A percentile compares a stretch with the other conserved stretches of the same genome.
phyloP scores from a whole-genome alignment of 306 rosid genomes.

The Hippophae tibetana region DNA sequence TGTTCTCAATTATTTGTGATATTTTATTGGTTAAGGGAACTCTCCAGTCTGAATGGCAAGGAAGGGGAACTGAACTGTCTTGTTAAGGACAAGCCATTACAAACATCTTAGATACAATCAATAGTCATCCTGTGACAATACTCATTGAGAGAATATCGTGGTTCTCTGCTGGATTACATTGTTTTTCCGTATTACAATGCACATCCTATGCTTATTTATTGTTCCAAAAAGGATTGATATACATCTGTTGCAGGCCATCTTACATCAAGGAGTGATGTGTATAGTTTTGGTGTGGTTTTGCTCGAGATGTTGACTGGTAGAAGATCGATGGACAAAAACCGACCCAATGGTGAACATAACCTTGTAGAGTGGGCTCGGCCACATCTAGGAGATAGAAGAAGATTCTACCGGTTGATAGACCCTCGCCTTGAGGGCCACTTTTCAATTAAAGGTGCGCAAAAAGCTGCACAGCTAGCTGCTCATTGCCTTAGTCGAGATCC shows the following conservation, averaged over 20 bases:
- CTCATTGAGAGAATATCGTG: no score
- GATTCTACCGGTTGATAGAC: slow-evolving; percentile 79
- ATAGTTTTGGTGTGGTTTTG: slow-evolving; percentile 90
- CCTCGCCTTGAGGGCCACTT: slow-evolving; percentile 96
- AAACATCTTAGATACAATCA: no score
- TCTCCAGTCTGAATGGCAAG: no score
- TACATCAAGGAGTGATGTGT: slow-evolving; percentile 89
- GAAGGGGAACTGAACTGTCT: no score
- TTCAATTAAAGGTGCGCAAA: slow-evolving; percentile 89
- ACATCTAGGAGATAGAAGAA: slow-evolving; percentile 77
- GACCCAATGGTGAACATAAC: slow-evolving; percentile 92
- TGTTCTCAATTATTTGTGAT: no score
- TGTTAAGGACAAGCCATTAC: no score
- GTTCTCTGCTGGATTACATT: no score
- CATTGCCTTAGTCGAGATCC: slow-evolving; percentile 92
- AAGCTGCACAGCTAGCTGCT: slow-evolving; percentile 74
- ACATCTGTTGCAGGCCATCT: slow-evolving; percentile 66
- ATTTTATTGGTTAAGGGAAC: no score
- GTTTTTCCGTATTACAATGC: neutral
- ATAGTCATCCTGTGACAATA: no score
- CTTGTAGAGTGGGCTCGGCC: slow-evolving; percentile 99
- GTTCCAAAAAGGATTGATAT: slow-evolving; percentile 11
- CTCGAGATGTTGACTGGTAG: slow-evolving; percentile 92
- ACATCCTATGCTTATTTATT: neutral
- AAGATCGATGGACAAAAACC: slow-evolving; percentile 95